Percentiles rank a stretch among this genome's conserved stretches.
These are phyloP conservation scores for Crataegus laevigata DNA, from an alignment of 306 rosid genomes.

Conservation along the genomic window DNA sequence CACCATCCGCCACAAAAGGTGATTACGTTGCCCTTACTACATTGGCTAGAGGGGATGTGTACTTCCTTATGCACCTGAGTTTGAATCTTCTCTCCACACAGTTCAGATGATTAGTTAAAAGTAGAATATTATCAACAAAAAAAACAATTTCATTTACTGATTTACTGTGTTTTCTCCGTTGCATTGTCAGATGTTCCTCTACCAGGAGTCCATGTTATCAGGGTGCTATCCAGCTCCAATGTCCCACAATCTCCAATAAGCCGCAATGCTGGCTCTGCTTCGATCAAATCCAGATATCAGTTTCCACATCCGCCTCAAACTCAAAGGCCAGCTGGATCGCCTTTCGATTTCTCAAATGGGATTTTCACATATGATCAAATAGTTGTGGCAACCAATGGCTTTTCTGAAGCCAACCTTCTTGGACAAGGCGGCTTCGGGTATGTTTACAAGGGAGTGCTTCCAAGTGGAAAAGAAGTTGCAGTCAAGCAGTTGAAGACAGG, in stretches of 20 bases:
- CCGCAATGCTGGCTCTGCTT: slow-evolving; percentile 3
- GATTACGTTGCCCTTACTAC: not conserved
- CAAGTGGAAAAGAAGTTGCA: slow-evolving; percentile 43
- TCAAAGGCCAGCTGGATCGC: not conserved
- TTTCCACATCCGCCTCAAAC: slow-evolving; percentile 13
- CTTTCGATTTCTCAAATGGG: slow-evolving; percentile 17
- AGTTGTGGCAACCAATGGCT: slow-evolving; percentile 34
- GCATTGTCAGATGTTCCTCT: slow-evolving; percentile 4
- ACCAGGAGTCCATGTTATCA: slow-evolving; percentile 23
- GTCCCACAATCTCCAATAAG: slow-evolving; percentile 14
- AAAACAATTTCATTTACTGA: not conserved
- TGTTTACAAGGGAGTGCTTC: slow-evolving; percentile 47
- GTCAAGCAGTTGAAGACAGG: slow-evolving; percentile 40
- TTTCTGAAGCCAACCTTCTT: slow-evolving; percentile 40
- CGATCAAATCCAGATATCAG: slow-evolving; percentile 1
- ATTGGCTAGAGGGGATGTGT: too few species aligned
- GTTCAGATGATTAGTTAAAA: too few species aligned
- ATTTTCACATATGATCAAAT: slow-evolving; percentile 35
- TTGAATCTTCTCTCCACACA: too few species aligned
- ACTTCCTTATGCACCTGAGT: too few species aligned
- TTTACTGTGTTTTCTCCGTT: not conserved
- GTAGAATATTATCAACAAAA: not conserved
- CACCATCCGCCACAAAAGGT: slow-evolving; percentile 25
- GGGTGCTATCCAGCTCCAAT: slow-evolving; percentile 18
- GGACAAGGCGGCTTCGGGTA: slow-evolving; percentile 56